Conservation (phyloP, 305 asterid species). For the Fraxinus nigra region DNA sequence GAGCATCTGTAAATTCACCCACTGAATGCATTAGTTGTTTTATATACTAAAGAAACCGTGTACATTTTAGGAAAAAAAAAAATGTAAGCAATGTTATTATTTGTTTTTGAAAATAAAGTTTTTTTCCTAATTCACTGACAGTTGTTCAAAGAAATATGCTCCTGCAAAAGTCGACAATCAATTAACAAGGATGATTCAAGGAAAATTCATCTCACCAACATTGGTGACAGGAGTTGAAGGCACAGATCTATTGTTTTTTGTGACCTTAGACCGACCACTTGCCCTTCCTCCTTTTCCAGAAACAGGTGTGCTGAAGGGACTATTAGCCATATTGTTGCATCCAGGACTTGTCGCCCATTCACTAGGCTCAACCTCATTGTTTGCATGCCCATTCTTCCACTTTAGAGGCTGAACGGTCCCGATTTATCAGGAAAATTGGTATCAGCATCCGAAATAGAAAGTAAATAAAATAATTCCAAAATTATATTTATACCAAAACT, state of each 20-base stretch:
- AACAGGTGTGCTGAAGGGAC: slow-evolving; percentile 73
- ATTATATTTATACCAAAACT: background rate
- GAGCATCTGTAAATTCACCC: slow-evolving; percentile 56
- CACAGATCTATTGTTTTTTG: slow-evolving; percentile 54
- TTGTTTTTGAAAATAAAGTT: background rate
- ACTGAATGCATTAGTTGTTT: slow-evolving; percentile 5
- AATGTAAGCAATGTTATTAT: background rate
- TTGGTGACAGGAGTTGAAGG: slow-evolving; percentile 61
- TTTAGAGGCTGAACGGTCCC: slow-evolving; percentile 53
- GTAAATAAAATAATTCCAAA: background rate
- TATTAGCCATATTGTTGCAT: slow-evolving; percentile 34
- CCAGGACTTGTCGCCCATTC: slow-evolving; percentile 58
- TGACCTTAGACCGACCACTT: slow-evolving; percentile 55
- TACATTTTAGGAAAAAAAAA: background rate
- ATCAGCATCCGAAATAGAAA: slow-evolving; percentile 20
- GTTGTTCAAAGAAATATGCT: slow-evolving; percentile 11
- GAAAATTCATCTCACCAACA: slow-evolving; percentile 49
- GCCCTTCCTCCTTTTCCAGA: slow-evolving; percentile 67
- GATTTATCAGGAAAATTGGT: slow-evolving; percentile 13
- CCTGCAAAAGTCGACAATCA: slow-evolving; percentile 7
- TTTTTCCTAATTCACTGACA: background rate
- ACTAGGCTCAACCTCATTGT: slow-evolving; percentile 46
- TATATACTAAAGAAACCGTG: background rate
- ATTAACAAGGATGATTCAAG: background rate
- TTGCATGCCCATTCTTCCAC: slow-evolving; percentile 55